Evolutionary conservation across 2,329 filamentous ascomycete genomes (phyloP), one percentile per base, ranked within the genome.

Genomic region (Aureobasidium mangrovei): DNA sequence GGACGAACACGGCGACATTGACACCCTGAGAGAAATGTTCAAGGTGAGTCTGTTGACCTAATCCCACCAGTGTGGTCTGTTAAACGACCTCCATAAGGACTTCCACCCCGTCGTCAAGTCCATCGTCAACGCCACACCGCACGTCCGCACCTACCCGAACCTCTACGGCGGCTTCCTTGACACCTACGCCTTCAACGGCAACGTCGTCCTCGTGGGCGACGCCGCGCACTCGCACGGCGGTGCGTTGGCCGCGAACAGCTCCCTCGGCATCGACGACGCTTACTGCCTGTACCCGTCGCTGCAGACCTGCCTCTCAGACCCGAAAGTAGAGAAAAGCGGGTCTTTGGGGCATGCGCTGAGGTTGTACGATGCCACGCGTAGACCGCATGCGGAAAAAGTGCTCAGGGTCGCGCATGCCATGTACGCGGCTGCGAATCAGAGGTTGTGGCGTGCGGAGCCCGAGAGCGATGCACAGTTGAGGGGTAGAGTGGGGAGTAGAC

Each of bases 201-300:
- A 64, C 7, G 63, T 65, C 4, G 67, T 65, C 0, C 61, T 70
- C 2, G 64, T 67, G 5, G 69, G 70, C 3, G 69, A 72, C 56
- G 69, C 70, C 31, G 69, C 69, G 7, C 69, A 71, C 58, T 65
- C 68, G 3, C 67, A 71, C 55, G 69, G 69, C 12, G 69, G 68
- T 27, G 69, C 68, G 10, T 65, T 67, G 54, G 70, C 69, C 7
- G 68, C 69, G 3, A 69, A 70, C 12, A 69, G 68, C 6, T 70
- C 67, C 36, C 61, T 71, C 4, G 69, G 69, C 1, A 65, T 72
- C 29, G 69, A 72, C 43, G 69, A 72, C 58, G 68, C 69, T 5
- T 72, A 67, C 8, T 41, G 38, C 12, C 29, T 52, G 3, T 52
- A 52, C 24, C 39, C 42, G 3, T 52, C 38, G 3, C 29, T 7